Base-by-base conservation (phyloP, 495 filamentous ascomycete species). In the Amphirosellinia nigrospora region DNA sequence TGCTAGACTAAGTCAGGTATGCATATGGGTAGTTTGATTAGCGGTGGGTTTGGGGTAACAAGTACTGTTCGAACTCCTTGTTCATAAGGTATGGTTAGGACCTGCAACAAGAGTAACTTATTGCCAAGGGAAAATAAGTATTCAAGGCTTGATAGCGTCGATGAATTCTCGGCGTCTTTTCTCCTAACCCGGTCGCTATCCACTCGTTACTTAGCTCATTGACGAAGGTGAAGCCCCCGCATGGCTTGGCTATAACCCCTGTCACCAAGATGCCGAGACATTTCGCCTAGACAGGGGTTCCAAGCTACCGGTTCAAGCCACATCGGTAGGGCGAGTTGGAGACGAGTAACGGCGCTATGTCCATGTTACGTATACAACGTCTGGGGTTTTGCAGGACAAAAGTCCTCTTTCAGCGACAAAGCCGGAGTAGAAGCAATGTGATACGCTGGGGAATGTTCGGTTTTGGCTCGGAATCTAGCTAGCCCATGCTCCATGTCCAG, bases 301-400 rank as follows among this genome's bases (percentile, higher is more conserved):
- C 60, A 32, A 63, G 60, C 60, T 46, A 63, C 26, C 60, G 60
- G 60, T 63, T 63, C 39, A 45, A 63, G 39, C 60, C 15, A 28
- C 50, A 36, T n/a, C 3, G 32, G 2, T 58, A 53, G 50, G 50
- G 11, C 28, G 28, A 36, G 32, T 61, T 61, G 58, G 58, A 61
- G 58, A 32, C 21, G 58, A n/a, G 58, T 32, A 41, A 39, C 32
- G 32, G 34, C 58, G 58, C 15, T 32, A 61, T 21, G 34, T 16
- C 36, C 34, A 23, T 8, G 58, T 41, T 28, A 41, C 36, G 36
- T 58, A 11, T 36, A 58, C 55, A 58, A 23, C 55, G 30, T 36
- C 55, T 58, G 32, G 55, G 32, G 55, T 11, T 58, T 58, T 10
- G 1, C 36, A 36, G 55, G 55, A 58, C 6, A 15, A 36, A 21